Percentiles rank a stretch among this genome's conserved stretches.
These are phyloP conservation scores for Ascocoryne sarcoides DNA, from an alignment of 2,329 filamentous ascomycete genomes.

Conservation along the genomic window DNA sequence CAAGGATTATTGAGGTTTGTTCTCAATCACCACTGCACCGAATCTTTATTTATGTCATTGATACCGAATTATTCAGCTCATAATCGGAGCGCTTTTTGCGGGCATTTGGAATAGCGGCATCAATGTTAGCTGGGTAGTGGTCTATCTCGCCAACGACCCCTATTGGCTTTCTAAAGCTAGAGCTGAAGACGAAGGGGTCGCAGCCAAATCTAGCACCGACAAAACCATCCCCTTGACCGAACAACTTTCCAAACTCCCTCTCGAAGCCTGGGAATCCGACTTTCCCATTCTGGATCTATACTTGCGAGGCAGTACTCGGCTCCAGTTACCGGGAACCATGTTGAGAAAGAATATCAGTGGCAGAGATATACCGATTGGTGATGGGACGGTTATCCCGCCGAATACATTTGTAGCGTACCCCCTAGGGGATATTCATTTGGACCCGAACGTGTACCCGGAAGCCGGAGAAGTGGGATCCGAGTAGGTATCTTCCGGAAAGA, in stretches of 20 bases:
- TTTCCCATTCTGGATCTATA: slow-evolving; percentile 45
- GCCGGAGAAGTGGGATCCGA: slow-evolving; percentile 41
- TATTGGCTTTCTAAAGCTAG: slow-evolving; percentile 38
- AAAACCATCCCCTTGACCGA: slow-evolving; percentile 6
- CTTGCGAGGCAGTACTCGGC: slow-evolving; percentile 44
- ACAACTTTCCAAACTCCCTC: slow-evolving; percentile 34
- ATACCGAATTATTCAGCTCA: slow-evolving; percentile 31
- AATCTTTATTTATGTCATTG: neutral
- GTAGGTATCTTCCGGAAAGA: slow-evolving; percentile 37
- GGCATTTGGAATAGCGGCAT: slow-evolving; percentile 49
- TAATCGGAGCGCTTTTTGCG: slow-evolving; percentile 45
- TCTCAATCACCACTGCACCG: neutral
- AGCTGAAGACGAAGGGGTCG: slow-evolving; percentile 38
- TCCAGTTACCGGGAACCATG: slow-evolving; percentile 38
- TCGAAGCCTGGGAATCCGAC: slow-evolving; percentile 46
- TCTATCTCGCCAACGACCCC: slow-evolving; percentile 39
- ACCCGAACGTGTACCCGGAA: slow-evolving; percentile 41
- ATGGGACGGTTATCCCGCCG: slow-evolving; percentile 40
- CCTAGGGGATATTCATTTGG: slow-evolving; percentile 39
- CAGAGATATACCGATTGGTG: slow-evolving; percentile 36
- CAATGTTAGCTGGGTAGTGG: slow-evolving; percentile 44
- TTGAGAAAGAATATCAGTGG: slow-evolving; percentile 44
- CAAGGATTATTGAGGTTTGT: slow-evolving; percentile 34
- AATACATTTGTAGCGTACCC: slow-evolving; percentile 39
- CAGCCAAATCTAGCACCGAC: slow-evolving; percentile 34